A percentile compares a stretch with the other conserved stretches of the same genome.
Evolutionary conservation across 2,329 filamentous ascomycete genomes (phyloP).

Genomic region (Fusarium brachygibbosum): DNA sequence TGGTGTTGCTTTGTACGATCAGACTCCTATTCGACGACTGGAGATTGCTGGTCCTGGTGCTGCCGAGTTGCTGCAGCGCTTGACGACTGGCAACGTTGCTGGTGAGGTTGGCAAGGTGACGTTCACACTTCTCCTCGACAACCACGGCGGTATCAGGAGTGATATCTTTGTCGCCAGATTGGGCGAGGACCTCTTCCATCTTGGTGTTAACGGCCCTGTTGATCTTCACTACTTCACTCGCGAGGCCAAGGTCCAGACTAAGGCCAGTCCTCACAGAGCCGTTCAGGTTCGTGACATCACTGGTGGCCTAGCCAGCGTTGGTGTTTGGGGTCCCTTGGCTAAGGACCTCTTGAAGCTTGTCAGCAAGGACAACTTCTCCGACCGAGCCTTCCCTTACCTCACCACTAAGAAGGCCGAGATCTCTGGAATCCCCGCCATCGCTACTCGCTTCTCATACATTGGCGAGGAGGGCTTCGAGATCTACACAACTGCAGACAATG

Average conservation of each 20-base stretch:
- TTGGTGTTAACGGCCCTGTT: slow-evolving; percentile 68
- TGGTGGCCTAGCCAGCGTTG: slow-evolving; percentile 70
- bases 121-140: slow-evolving; percentile 69
- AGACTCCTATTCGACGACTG: slow-evolving; percentile 71
- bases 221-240: slow-evolving; percentile 68
- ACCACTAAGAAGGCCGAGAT: slow-evolving; percentile 63
- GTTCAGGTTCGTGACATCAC: slow-evolving; percentile 71
- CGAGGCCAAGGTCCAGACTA: slow-evolving; percentile 64
- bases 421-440: slow-evolving; percentile 68
- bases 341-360: slow-evolving; percentile 63
- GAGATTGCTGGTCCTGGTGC: slow-evolving; percentile 71
- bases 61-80: slow-evolving; percentile 64
- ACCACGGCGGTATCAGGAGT: slow-evolving; percentile 66
- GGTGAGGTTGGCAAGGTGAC: slow-evolving; percentile 64
- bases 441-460: slow-evolving; percentile 70
- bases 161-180: slow-evolving; percentile 70
- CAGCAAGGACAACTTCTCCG: slow-evolving; percentile 61
- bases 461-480: slow-evolving; percentile 75
- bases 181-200: slow-evolving; percentile 63
- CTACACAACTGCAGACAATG: slow-evolving; percentile 70
- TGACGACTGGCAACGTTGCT: slow-evolving; percentile 65
- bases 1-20: slow-evolving; percentile 72
- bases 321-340: slow-evolving; percentile 72
- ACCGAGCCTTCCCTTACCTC: slow-evolving; percentile 64
- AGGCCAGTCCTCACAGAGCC: slow-evolving; percentile 57